Evolutionary conservation across 805 yeast species (phyloP).

Genomic region (Ascoidea rubescens): DNA sequence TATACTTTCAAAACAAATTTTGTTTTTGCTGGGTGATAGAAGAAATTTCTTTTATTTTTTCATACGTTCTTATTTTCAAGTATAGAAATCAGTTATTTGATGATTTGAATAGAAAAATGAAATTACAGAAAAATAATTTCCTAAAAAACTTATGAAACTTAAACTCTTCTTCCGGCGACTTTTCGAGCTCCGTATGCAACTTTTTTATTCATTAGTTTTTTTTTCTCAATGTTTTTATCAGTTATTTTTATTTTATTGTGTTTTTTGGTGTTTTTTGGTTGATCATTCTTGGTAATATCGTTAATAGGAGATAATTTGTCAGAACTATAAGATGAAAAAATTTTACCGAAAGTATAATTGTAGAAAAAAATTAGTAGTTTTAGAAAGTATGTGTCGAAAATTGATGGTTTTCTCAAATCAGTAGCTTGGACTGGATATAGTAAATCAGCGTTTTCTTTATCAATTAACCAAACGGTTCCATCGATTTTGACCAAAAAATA

Average conservation of each 20-base stretch:
- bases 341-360: slow-evolving; percentile 29
- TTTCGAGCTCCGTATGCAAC: background rate
- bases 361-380: slow-evolving; percentile 28
- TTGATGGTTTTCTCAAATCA: slow-evolving; percentile 33
- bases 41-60: too few relatives aligned
- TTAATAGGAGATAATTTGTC: background rate
- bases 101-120: too few relatives aligned
- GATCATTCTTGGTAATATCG: background rate
- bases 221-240: background rate
- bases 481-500: slow-evolving; percentile 41
- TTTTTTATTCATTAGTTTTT: too few relatives aligned
- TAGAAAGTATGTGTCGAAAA: slow-evolving; percentile 33
- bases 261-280: background rate
- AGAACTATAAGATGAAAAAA: slow-evolving; percentile 9
- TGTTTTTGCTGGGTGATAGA: background rate
- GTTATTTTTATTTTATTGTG: background rate
- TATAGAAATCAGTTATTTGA: too few relatives aligned
- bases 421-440: slow-evolving; percentile 30
- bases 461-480: slow-evolving; percentile 41
- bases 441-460: slow-evolving; percentile 24
- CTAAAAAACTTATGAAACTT: too few relatives aligned
- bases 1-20: too few relatives aligned
- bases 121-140: too few relatives aligned
- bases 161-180: background rate
- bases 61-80: too few relatives aligned